A percentile compares a stretch with the other conserved stretches of the same genome.
These are phyloP conservation scores for Coemansia sp. DNA, from an alignment of 192 early-diverging fungal species.

Conservation along the genomic window DNA sequence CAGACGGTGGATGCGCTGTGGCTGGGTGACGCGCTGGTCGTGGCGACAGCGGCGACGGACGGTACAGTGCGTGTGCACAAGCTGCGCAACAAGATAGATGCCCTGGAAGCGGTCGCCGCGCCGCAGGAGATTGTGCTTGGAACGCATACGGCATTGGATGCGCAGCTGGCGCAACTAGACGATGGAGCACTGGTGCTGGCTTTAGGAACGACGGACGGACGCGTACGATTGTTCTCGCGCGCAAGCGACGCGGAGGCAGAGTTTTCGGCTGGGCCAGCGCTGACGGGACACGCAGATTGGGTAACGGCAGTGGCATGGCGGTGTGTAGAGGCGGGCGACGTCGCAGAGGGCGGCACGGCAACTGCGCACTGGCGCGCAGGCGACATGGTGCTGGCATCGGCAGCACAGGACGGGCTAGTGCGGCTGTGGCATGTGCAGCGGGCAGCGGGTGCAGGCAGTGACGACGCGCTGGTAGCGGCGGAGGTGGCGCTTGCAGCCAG, in stretches of 20 bases:
- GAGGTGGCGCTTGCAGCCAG: not conserved
- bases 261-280: constrained; percentile 64
- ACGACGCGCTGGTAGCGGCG: constrained; percentile 1
- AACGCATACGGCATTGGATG: constrained; percentile 64
- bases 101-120: constrained; percentile 39
- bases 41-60: constrained; percentile 23
- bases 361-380: constrained; percentile 62
- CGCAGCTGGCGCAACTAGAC: constrained; percentile 67
- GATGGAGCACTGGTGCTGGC: constrained; percentile 56
- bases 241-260: constrained; percentile 19
- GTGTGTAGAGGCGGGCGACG: constrained; percentile 53
- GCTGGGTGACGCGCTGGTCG: constrained; percentile 7
- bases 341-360: constrained; percentile 5
- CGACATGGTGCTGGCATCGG: constrained; percentile 84
- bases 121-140: constrained; percentile 70
- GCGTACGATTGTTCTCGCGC: constrained; percentile 67
- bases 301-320: constrained; percentile 76
- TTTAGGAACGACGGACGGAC: constrained; percentile 79
- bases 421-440: constrained; percentile 70
- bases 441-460: not conserved
- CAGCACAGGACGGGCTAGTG: constrained; percentile 90
- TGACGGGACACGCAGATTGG: constrained; percentile 95
- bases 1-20: constrained; percentile 58
- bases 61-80: constrained; percentile 31
- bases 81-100: not conserved